Percentiles rank a stretch among this genome's conserved stretches.
Evolutionary conservation across 2,329 filamentous ascomycete species (phyloP).

Genomic region (Ascochyta lentis): DNA sequence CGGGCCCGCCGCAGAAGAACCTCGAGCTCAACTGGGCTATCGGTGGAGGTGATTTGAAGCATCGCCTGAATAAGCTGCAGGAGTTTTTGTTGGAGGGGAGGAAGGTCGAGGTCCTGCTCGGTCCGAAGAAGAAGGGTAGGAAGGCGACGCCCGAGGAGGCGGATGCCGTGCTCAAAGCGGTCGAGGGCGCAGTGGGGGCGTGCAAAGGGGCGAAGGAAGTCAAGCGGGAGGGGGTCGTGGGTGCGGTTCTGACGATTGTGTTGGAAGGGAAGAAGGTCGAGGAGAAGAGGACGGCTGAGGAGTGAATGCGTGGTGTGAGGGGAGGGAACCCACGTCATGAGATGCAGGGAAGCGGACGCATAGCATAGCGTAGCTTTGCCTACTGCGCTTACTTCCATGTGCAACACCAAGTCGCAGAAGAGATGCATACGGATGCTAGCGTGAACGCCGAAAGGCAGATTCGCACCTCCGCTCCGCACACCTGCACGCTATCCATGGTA

Average conservation of each 20-base stretch:
- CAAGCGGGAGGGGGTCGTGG: constrained; percentile 38
- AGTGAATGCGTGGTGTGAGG: neutral
- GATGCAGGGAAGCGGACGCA: neutral
- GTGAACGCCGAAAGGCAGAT: too few relatives aligned
- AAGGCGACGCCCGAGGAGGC: constrained; percentile 66
- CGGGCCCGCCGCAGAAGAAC: constrained; percentile 64
- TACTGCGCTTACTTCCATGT: too few relatives aligned
- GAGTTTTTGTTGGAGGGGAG: constrained; percentile 76
- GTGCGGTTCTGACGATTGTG: constrained; percentile 41
- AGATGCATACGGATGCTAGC: too few relatives aligned
- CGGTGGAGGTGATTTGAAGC: constrained; percentile 73
- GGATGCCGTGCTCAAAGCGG: constrained; percentile 60
- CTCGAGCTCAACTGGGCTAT: constrained; percentile 94
- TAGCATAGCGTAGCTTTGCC: neutral
- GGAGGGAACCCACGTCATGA: neutral
- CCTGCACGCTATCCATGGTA: neutral
- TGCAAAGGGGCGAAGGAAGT: constrained; percentile 37
- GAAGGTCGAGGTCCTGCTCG: constrained; percentile 75
- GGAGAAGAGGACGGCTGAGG: constrained; percentile 17
- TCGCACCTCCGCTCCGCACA: neutral
- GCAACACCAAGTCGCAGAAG: too few relatives aligned
- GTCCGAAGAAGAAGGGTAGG: constrained; percentile 69
- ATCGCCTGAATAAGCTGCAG: constrained; percentile 59
- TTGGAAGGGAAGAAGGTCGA: constrained; percentile 39
- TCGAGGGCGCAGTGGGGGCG: constrained; percentile 56